A percentile compares a stretch with the other conserved stretches of the same genome.
Evolutionary conservation across 768 basidiomycete genomes (phyloP).

Genomic region (Lactarius akahatsu): DNA sequence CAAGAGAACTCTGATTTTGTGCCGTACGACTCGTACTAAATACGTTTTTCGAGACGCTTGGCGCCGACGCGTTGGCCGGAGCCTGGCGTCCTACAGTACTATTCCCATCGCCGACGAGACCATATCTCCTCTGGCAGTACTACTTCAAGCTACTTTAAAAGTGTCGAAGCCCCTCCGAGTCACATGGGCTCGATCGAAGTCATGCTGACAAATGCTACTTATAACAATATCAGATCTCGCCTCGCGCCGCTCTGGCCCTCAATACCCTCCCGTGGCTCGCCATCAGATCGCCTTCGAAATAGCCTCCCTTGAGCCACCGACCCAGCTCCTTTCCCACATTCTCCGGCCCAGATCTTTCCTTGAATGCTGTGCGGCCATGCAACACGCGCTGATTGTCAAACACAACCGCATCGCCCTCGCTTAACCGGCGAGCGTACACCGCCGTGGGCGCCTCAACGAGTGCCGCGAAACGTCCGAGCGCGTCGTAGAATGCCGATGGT

Average conservation of each 20-base stretch:
- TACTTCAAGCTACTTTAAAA: no score
- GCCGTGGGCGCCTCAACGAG: conserved; percentile 53
- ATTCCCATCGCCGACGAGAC: no score
- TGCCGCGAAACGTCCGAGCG: conserved; percentile 59
- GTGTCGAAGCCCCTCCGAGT: no score
- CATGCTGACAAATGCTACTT: no score
- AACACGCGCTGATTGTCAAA: conserved; percentile 92
- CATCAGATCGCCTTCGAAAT: conserved; percentile 64
- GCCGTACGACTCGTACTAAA: no score
- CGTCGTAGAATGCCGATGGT: conserved; percentile 56
- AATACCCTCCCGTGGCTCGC: conserved; percentile 60
- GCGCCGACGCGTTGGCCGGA: no score
- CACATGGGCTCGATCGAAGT: no score
- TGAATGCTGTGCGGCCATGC: conserved; percentile 83
- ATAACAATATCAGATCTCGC: conserved; percentile 9
- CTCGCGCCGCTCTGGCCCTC: conserved; percentile 29
- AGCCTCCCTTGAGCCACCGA: conserved; percentile 92
- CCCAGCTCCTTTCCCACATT: conserved; percentile 44
- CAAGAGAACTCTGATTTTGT: no score
- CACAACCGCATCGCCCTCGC: conserved; percentile 81
- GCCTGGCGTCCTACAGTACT: no score
- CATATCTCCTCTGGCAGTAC: no score
- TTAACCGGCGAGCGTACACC: conserved; percentile 62
- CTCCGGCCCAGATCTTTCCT: conserved; percentile 35
- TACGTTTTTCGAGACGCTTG: no score